Percentiles rank a stretch among this genome's conserved stretches.
These are phyloP conservation scores for Astragalus membranaceus DNA, from an alignment of 306 rosid genomes.

Conservation along the genomic window DNA sequence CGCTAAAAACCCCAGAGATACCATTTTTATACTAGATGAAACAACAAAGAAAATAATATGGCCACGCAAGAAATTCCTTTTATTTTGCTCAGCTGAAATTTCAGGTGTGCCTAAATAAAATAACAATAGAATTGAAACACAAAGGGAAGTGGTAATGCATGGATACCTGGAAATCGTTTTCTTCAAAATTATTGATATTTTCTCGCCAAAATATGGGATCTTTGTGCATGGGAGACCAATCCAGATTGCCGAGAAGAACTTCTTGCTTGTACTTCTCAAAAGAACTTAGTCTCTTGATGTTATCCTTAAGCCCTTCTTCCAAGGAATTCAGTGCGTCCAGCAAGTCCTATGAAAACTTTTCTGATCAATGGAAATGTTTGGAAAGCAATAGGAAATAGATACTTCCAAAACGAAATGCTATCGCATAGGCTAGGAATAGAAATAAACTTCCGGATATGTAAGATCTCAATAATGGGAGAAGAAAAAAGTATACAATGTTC, in stretches of 20 bases:
- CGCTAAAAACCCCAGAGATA: neutral
- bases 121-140: neutral
- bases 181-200: constrained; percentile 73
- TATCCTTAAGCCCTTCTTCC: constrained; percentile 85
- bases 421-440: neutral
- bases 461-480: neutral
- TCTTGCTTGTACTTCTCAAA: constrained; percentile 93
- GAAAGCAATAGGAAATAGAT: neutral
- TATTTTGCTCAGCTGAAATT: neutral
- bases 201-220: constrained; percentile 92
- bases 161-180: constrained; percentile 89
- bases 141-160: neutral
- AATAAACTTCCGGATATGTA: neutral
- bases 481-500: neutral
- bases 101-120: neutral
- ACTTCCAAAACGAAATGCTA: neutral
- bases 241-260: constrained; percentile 91
- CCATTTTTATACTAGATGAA: neutral
- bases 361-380: constrained; percentile 9
- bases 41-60: neutral
- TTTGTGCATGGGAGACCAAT: constrained; percentile 99
- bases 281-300: constrained; percentile 82
- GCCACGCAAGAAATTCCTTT: neutral
- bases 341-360: constrained; percentile 56
- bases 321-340: constrained; percentile 80